phyloP scores from a whole-genome alignment of 169 alveolate species.

The Plasmodium fragile region DNA sequence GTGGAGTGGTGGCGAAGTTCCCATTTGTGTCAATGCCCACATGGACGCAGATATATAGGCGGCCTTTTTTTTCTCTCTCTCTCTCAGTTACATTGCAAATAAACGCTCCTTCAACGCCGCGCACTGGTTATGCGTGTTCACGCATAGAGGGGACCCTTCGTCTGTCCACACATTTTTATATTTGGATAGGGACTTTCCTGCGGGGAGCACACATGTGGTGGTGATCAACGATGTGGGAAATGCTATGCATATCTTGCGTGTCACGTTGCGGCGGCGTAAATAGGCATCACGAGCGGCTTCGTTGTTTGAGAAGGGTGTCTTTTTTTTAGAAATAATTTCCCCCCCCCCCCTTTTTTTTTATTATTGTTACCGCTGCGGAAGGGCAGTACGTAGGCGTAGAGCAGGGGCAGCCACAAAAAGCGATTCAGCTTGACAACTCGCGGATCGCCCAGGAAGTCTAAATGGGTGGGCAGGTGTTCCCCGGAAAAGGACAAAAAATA shows the following conservation, averaged over 20 bases:
- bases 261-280: neutral
- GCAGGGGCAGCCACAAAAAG: constrained; percentile 77
- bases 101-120: constrained; percentile 38
- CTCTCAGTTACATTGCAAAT: constrained; percentile 28
- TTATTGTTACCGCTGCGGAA: constrained; percentile 73
- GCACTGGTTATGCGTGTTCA: constrained; percentile 52
- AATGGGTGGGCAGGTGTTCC: neutral
- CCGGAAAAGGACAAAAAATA: constrained; percentile 22
- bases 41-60: neutral
- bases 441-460: constrained; percentile 80
- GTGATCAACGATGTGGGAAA: neutral
- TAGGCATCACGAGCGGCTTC: neutral
- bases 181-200: constrained; percentile 44
- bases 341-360: neutral
- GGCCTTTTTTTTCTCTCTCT: neutral
- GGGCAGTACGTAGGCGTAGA: constrained; percentile 75
- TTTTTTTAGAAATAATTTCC: neutral
- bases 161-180: constrained; percentile 75
- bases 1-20: neutral
- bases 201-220: neutral
- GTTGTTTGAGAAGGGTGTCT: neutral
- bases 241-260: neutral
- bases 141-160: constrained; percentile 74
- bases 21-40: neutral
- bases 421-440: constrained; percentile 79